Evolutionary conservation across 2,329 filamentous ascomycete species (phyloP), one percentile per base, ranked within the genome.

Genomic region (Coniochaeta ligniaria): DNA sequence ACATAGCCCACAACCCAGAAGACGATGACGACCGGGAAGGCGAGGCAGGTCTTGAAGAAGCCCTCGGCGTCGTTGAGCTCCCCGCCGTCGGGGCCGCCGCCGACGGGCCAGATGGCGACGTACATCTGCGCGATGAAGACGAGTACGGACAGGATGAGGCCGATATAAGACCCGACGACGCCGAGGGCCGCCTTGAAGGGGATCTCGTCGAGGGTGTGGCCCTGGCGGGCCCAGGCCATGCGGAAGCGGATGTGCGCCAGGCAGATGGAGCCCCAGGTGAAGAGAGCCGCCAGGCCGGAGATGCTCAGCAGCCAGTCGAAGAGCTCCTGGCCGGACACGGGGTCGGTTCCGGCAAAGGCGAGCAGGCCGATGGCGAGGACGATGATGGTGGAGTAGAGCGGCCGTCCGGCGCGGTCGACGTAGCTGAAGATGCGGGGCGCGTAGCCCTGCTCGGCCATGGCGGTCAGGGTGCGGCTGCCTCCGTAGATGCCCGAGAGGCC

Each of bases 201-300:
- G 17, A 91, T 83, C 72, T 91, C 88, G 50, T 87, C 82, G 1
- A 88, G 71, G 2, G 79, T 82, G 70, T 85, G 85, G 20, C 85
- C 84, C 50, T 86, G 80, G 33, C 78, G 72, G 31, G 74, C 76
- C 87, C 87, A 90, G 0, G 86, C 87, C 2, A 72, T 68, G 41
- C 87, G 84, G 79, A 90, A 89, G 24, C 87, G 85, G 68, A 90
- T 88, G 67, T 90, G 88, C 2, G 85, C 80, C 3, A 87, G 74
- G 66, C 86, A 89, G 66, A 90, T 88, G 45, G 84, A 87, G 20
- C 81, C 86, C 87, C 87, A 91, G 14, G 86, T 86, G 70, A 88
- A 89, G 52, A 90, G 78, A 11, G 84, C 82, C 12, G 83, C 82
- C 6, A 90, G 76, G 58, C 84, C 87, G 0, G 85, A 88, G 16